phyloP scores from a whole-genome alignment of 1,139 yeast genomes.

The Oligophagozyma castellii region DNA sequence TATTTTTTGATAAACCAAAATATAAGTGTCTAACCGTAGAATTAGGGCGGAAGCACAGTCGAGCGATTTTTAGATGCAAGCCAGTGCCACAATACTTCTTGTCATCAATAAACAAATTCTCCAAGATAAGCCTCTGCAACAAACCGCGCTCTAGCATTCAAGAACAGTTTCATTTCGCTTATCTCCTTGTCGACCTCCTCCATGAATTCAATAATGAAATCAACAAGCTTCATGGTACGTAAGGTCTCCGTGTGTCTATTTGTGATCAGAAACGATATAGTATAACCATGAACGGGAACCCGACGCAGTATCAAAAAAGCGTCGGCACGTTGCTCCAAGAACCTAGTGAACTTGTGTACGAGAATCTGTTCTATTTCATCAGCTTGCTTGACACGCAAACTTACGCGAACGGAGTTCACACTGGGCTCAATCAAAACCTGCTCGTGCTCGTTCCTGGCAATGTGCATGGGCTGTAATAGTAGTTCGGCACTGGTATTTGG shows the following conservation, averaged over 20 bases:
- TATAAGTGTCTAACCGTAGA: too few relatives aligned
- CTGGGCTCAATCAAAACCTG: constrained; percentile 87
- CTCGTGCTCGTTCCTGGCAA: constrained; percentile 90
- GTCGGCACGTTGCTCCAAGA: constrained; percentile 91
- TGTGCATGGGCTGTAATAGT: constrained; percentile 74
- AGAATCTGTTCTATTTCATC: constrained; percentile 93
- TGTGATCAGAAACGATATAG: constrained; percentile 83
- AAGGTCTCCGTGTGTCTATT: constrained; percentile 91
- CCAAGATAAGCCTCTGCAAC: constrained; percentile 86
- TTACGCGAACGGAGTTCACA: constrained; percentile 77
- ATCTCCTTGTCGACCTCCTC: constrained; percentile 98
- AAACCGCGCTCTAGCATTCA: constrained; percentile 95
- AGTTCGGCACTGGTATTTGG: constrained; percentile 61
- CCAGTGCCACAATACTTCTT: too few relatives aligned
- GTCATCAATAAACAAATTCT: constrained; percentile 23
- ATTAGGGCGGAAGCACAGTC: too few relatives aligned
- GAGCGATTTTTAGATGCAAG: too few relatives aligned
- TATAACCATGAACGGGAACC: constrained; percentile 77
- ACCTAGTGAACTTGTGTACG: constrained; percentile 87
- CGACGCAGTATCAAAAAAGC: constrained; percentile 84
- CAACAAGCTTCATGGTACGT: constrained; percentile 91
- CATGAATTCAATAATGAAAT: constrained; percentile 95
- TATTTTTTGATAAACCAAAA: too few relatives aligned
- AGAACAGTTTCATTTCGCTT: constrained; percentile 92
- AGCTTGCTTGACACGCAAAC: constrained; percentile 88